phyloP scores from a whole-genome alignment of 106 monocot species.

The Acorus calamus region DNA sequence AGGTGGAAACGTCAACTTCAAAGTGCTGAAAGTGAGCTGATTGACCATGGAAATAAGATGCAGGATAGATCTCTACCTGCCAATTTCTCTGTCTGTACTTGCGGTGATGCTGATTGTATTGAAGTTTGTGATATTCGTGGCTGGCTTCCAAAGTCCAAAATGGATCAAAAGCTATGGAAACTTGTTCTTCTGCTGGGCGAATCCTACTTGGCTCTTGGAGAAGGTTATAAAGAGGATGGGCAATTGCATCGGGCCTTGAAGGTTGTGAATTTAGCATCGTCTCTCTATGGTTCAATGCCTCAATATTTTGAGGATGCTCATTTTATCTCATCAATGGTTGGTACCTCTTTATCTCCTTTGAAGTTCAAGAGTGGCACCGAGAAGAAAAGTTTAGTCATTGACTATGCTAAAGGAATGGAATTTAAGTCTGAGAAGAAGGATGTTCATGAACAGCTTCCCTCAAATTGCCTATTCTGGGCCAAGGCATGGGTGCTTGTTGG shows the following conservation, averaged over 20 bases:
- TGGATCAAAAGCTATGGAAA: conserved; percentile 95
- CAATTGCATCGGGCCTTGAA: conserved; percentile 63
- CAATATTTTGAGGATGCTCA: conserved; percentile 64
- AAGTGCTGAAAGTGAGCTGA: conserved; percentile 29
- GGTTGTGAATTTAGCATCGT: conserved; percentile 80
- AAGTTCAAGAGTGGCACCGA: conserved; percentile 11
- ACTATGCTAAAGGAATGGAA: conserved; percentile 13
- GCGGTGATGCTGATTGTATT: conserved; percentile 89
- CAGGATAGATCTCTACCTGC: conserved; percentile 24
- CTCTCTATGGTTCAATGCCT: conserved; percentile 98
- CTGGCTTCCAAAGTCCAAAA: conserved; percentile 89
- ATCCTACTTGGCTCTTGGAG: conserved; percentile 91
- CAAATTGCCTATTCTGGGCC: conserved; percentile 72
- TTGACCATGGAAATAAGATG: conserved; percentile 26
- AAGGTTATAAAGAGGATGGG: conserved; percentile 79
- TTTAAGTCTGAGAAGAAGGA: conserved; percentile 9
- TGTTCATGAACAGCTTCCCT: conserved; percentile 20
- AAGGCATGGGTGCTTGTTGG: conserved; percentile 91
- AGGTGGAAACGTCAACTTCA: conserved; percentile 91
- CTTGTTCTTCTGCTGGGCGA: conserved; percentile 93
- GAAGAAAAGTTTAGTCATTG: conserved; percentile 12
- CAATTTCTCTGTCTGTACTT: conserved; percentile 53
- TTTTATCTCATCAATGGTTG: conserved; percentile 81
- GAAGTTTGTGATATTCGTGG: conserved; percentile 96
- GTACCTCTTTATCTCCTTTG: conserved; percentile 18